These are phyloP conservation scores for Pseudonitzschia multiseries DNA, from an alignment of 108 stramenopile species.

Conservation along the genomic window DNA sequence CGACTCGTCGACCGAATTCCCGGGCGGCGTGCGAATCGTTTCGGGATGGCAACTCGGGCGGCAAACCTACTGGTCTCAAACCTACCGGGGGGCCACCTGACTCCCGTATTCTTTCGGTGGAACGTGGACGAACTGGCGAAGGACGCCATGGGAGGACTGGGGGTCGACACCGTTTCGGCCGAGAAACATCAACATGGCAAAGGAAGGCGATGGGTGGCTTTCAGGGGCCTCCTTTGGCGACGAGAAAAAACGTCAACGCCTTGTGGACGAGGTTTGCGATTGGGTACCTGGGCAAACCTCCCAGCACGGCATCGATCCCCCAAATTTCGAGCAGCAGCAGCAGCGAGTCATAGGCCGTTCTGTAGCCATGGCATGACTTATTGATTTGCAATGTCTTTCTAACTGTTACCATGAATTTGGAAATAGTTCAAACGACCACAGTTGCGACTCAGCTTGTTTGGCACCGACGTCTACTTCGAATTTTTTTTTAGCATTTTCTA, in stretches of 20 bases:
- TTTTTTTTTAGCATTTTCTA: too few species aligned
- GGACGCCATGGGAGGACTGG: slow-evolving; percentile 7
- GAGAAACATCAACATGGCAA: slow-evolving; percentile 68
- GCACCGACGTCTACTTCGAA: too few species aligned
- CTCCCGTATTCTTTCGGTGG: slow-evolving; percentile 73
- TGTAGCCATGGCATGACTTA: background rate
- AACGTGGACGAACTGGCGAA: slow-evolving; percentile 50
- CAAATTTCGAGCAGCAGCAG: background rate
- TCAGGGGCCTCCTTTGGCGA: slow-evolving; percentile 76
- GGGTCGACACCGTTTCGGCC: slow-evolving; percentile 31
- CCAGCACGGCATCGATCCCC: slow-evolving; percentile 1
- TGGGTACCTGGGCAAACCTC: slow-evolving; percentile 68
- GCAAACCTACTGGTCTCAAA: slow-evolving; percentile 30
- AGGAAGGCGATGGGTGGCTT: slow-evolving; percentile 64
- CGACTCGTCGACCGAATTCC: slow-evolving; percentile 62
- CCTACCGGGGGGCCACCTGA: slow-evolving; percentile 70
- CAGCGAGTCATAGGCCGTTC: background rate
- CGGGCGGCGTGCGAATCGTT: slow-evolving; percentile 23
- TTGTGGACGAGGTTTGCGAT: slow-evolving; percentile 65
- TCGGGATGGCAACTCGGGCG: background rate
- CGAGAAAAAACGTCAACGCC: slow-evolving; percentile 46
- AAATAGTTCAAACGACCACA: too few species aligned
- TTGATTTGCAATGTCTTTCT: too few species aligned
- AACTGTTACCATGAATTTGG: too few species aligned
- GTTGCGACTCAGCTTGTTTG: too few species aligned